Base-by-base conservation (phyloP, 2,329 filamentous ascomycete genomes). In the Capronia epimyces region DNA sequence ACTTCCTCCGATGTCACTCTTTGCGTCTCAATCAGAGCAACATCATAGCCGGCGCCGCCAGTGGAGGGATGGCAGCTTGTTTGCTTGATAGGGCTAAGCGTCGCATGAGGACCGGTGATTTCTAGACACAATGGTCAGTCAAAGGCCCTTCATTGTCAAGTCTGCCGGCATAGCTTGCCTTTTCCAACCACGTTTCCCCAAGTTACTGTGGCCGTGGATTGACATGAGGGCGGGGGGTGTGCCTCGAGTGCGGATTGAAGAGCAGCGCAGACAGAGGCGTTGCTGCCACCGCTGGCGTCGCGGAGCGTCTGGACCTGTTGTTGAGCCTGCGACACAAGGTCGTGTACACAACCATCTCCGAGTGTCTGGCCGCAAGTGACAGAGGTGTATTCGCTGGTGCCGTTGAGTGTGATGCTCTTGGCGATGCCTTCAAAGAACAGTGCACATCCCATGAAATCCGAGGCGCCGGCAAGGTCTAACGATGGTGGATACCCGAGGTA, bases 341-440 rank as follows among this genome's bases (percentile, higher is more conserved):
- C 53, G 21, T 39, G 44, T 21, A 49, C 46, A 39, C 53, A 55
- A 16, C 12, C 31, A 21, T 43, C 49, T 6, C 47, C 40, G 20
- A 55, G 43, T 3, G 49, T 37, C 42, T 49, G 36, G 16, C 43
- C 29, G 34, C 53, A 55, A 13, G 49, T 55, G 29, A 55, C 43
- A 3, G 49, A 34, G 24, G 49, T 46, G 40, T 49, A 55, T 15
- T 52, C 49, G 12, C 31, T 31, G 5, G 27, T 27, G 24, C 49
- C 39, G 18, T 49, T 49, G 29, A 55, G 43, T 2, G 49, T 29
- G 16, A 55, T 39, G 25, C 53, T 55, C 20, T 46, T 34, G 3
- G 53, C 49, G 31, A 55, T 55, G 21, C 53, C 53, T 32, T 55
- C 53, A 24, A 55, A 55, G 42, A 55, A 52, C 10, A 55, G 21